phyloP scores from a whole-genome alignment of 2,329 filamentous ascomycete genomes.

The Nemania sp. region DNA sequence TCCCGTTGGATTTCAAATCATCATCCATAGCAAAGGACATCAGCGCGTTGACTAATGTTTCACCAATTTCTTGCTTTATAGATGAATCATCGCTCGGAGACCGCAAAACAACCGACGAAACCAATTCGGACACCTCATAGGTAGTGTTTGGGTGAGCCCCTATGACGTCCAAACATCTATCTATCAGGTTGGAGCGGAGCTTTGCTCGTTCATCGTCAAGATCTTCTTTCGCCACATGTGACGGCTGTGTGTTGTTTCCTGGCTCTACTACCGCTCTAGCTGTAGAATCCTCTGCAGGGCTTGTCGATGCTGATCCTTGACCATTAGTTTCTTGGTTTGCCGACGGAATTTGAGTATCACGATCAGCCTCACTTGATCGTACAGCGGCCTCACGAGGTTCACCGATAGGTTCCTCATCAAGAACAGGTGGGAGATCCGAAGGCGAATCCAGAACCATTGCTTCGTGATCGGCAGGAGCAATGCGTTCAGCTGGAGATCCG shows the following conservation, averaged over 20 bases:
- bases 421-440: conserved; percentile 31
- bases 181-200: conserved; percentile 79
- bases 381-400: conserved; percentile 29
- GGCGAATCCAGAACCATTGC: conserved; percentile 37
- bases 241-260: conserved; percentile 23
- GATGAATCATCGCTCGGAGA: conserved; percentile 55
- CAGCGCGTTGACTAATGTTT: conserved; percentile 81
- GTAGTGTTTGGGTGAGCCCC: conserved; percentile 86
- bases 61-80: conserved; percentile 72
- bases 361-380: conserved; percentile 25
- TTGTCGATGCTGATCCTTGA: conserved; percentile 32
- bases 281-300: conserved; percentile 29
- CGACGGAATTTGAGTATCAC: conserved; percentile 32
- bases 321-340: conserved; percentile 35
- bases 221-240: conserved; percentile 70
- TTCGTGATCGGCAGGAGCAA: conserved; percentile 30
- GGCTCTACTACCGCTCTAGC: conserved; percentile 27
- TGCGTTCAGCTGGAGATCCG: conserved; percentile 32
- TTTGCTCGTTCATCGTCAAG: conserved; percentile 74
- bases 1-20: conserved; percentile 64
- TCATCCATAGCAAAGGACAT: conserved; percentile 68
- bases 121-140: conserved; percentile 87
- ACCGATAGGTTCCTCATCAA: conserved; percentile 36
- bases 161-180: conserved; percentile 87
- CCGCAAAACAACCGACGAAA: conserved; percentile 71